phyloP scores from a whole-genome alignment of 2,329 filamentous ascomycete species.

The Fusarium mundagurra region DNA sequence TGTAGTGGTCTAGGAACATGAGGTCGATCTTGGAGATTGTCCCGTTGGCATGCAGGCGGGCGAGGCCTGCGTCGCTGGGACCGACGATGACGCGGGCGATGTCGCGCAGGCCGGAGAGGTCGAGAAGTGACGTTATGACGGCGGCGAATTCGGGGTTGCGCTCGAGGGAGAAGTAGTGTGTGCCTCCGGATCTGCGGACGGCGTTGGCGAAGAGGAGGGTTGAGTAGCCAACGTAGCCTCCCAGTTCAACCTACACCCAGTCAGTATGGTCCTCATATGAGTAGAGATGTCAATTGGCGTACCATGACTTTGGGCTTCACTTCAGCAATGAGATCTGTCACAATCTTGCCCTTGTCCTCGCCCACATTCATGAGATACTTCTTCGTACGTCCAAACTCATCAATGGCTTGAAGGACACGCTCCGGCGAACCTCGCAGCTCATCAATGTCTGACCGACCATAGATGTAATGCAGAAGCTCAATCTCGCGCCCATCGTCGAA shows the following conservation, averaged over 20 bases:
- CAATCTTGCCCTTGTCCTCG: conserved; percentile 76
- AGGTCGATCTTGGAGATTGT: conserved; percentile 71
- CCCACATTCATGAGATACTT: conserved; percentile 86
- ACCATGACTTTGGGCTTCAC: conserved; percentile 74
- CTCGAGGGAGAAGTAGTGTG: conserved; percentile 77
- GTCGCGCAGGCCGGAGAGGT: conserved; percentile 77
- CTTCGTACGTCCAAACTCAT: conserved; percentile 68
- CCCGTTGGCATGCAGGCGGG: conserved; percentile 65
- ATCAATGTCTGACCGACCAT: conserved; percentile 68
- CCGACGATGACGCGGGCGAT: conserved; percentile 77
- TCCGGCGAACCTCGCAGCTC: conserved; percentile 71
- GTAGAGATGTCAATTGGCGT: not conserved
- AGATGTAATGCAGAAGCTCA: conserved; percentile 76
- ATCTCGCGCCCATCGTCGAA: conserved; percentile 79
- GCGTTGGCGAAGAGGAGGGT: conserved; percentile 78
- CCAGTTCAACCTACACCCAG: conserved; percentile 70
- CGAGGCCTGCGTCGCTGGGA: conserved; percentile 72
- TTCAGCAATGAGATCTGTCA: conserved; percentile 73
- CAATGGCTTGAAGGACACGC: conserved; percentile 73
- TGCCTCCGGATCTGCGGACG: conserved; percentile 69
- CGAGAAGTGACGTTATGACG: conserved; percentile 73
- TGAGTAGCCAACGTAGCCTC: conserved; percentile 85
- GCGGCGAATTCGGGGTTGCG: conserved; percentile 78
- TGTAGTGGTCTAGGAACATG: conserved; percentile 84
- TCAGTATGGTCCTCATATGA: not conserved